phyloP scores from a whole-genome alignment of 1,139 yeast species.

The Saccharomycopsis crataegensis region DNA sequence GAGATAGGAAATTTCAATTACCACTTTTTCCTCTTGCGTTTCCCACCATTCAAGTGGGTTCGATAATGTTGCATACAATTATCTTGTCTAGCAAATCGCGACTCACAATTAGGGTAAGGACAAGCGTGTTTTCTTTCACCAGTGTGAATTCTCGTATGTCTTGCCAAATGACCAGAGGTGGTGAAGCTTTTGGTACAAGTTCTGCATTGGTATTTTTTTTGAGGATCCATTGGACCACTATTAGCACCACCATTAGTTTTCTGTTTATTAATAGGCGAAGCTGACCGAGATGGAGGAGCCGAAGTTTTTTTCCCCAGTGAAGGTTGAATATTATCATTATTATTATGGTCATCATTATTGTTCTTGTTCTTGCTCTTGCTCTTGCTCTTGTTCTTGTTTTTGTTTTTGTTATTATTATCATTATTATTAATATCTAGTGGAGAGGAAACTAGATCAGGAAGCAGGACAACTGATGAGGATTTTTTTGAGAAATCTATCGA shows the following conservation, averaged over 20 bases:
- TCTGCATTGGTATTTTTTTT: conserved; percentile 58
- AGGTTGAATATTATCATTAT: background rate
- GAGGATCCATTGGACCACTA: conserved; percentile 11
- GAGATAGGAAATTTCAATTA: no score
- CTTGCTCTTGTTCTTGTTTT: background rate
- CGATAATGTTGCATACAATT: conserved; percentile 90
- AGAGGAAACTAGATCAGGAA: background rate
- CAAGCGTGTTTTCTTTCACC: conserved; percentile 85
- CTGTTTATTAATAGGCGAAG: background rate
- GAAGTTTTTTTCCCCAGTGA: background rate
- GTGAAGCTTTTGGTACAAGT: conserved; percentile 64
- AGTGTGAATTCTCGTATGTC: conserved; percentile 84
- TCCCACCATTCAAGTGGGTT: conserved; percentile 41
- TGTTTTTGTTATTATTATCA: background rate
- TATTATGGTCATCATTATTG: background rate
- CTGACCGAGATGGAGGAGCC: background rate
- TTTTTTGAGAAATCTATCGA: background rate
- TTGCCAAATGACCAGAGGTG: conserved; percentile 83
- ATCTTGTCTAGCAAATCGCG: conserved; percentile 85
- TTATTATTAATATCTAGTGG: background rate
- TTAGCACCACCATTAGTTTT: background rate
- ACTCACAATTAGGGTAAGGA: conserved; percentile 73
- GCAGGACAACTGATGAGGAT: background rate
- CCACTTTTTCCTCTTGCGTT: conserved; percentile 10
- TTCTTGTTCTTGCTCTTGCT: background rate